Conservation (phyloP, 2,329 filamentous ascomycete genomes). For the Fonsecaea pedrosoi region DNA sequence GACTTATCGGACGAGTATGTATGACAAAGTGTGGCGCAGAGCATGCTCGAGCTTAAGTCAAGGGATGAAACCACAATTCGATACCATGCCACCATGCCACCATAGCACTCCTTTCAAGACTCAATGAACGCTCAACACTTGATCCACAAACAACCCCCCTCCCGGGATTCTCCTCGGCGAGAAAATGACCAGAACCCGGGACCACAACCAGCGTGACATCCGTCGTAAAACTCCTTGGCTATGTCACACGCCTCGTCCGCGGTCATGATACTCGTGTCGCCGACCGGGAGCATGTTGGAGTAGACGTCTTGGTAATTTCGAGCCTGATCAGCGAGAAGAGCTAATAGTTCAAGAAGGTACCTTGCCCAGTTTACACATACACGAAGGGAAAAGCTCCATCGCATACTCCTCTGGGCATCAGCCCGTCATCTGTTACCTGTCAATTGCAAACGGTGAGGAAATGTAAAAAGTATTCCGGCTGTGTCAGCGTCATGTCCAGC, state of each 20-base stretch:
- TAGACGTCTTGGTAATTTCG: too few species aligned
- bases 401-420: not conserved
- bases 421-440: not conserved
- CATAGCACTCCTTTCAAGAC: not conserved
- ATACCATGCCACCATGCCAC: too few species aligned
- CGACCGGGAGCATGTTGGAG: too few species aligned
- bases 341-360: too few species aligned
- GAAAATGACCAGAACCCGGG: constrained; percentile 47
- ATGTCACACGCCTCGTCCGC: constrained; percentile 40
- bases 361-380: too few species aligned
- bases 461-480: not conserved
- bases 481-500: not conserved
- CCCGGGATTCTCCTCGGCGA: constrained; percentile 50
- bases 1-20: not conserved
- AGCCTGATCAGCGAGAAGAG: too few species aligned
- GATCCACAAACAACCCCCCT: constrained; percentile 45
- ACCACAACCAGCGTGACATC: constrained; percentile 38
- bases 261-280: too few species aligned
- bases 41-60: too few species aligned
- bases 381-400: not conserved
- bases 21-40: too few species aligned
- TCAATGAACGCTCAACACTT: constrained; percentile 44
- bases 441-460: constrained; percentile 3
- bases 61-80: too few species aligned
- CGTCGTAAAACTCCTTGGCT: constrained; percentile 45